A percentile compares a stretch with the other conserved stretches of the same genome.
These are phyloP conservation scores for Musa balbisiana DNA, from an alignment of 202 grass and related monocot species.

Conservation along the genomic window DNA sequence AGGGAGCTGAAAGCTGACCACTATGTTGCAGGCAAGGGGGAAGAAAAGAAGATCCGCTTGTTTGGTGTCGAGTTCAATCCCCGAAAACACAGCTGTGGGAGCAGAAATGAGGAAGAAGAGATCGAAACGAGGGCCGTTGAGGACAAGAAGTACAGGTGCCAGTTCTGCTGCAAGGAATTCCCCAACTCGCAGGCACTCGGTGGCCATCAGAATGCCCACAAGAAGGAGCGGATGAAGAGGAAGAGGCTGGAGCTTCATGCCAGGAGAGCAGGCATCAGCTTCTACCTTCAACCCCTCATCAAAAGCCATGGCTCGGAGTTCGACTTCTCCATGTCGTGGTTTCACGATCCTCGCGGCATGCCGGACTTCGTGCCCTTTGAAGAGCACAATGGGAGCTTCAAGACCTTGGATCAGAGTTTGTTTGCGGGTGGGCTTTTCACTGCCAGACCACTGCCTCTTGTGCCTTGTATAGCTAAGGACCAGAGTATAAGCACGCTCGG, in stretches of 20 bases:
- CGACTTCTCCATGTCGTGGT: constrained; percentile 3
- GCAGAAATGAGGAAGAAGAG: neutral
- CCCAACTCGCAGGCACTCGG: constrained; percentile 18
- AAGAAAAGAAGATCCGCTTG: constrained; percentile 17
- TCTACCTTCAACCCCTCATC: constrained; percentile 21
- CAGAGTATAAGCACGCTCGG: neutral
- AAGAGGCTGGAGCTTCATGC: constrained; percentile 22
- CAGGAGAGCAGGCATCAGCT: constrained; percentile 6
- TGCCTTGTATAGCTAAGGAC: neutral
- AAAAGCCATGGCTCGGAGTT: constrained; percentile 9
- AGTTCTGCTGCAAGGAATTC: constrained; percentile 8
- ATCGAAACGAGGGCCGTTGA: neutral
- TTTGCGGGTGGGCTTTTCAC: neutral
- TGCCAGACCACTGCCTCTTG: neutral
- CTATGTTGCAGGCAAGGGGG: neutral
- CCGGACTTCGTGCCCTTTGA: constrained; percentile 4
- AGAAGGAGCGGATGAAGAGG: constrained; percentile 32
- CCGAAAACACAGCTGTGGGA: neutral
- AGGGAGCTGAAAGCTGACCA: neutral
- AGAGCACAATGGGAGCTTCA: constrained; percentile 3
- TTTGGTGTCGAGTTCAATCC: constrained; percentile 20
- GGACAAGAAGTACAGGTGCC: constrained; percentile 22
- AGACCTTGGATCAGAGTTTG: neutral
- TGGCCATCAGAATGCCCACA: constrained; percentile 22
- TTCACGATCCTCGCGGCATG: neutral